Evolutionary conservation across 1,284 basidiomycete species (phyloP), one percentile per base, ranked within the genome.

Genomic region (Golubevia sp.): DNA sequence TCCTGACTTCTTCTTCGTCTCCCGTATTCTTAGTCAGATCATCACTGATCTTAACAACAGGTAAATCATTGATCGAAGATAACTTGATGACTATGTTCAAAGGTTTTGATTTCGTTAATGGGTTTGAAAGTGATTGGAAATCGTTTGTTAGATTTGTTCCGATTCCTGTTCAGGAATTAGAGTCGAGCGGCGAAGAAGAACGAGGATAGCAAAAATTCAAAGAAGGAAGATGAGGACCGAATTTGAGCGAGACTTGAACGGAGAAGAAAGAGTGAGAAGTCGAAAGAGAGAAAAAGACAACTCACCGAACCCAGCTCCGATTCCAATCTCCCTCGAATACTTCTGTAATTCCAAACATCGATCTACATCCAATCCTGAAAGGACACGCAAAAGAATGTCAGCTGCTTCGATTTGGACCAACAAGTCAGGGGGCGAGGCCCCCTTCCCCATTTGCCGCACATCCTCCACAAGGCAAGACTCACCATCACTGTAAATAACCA

Each of bases 71-170:
- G 44, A 83, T 69, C 38, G 57, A 65, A 55, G 67, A 62, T 6
- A 83, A 63, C 62, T 83, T 83, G 68, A 83, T 76, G 53, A 83
- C 80, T 23, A 83, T 80, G 59, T 83, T 83, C 34, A 83, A 63
- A 24, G 80, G 63, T 15, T 67, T 71, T 15, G 51, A 53, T 13
- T 11, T 53, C 20, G 13, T 30, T 15, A 15, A 44, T 20, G 54
- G 23, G 4, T 24, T 34, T 2, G 65, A 59, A 1, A 20, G n/a
- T 4, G 49, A 25, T 13, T 13, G 18, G 26, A 77, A 79, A 58
- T 79, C 76, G 62, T 79, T 79, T 1, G 77, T 79, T 26, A 79
- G 65, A 25, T 63, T 66, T 1, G 77, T 79, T 1, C 77, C 77
- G 13, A 79, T 30, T 49, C 67, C 63, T 64, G 57, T 27, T 3